Conservation (phyloP, 495 filamentous ascomycete genomes). For the Tricharina praecox region DNA sequence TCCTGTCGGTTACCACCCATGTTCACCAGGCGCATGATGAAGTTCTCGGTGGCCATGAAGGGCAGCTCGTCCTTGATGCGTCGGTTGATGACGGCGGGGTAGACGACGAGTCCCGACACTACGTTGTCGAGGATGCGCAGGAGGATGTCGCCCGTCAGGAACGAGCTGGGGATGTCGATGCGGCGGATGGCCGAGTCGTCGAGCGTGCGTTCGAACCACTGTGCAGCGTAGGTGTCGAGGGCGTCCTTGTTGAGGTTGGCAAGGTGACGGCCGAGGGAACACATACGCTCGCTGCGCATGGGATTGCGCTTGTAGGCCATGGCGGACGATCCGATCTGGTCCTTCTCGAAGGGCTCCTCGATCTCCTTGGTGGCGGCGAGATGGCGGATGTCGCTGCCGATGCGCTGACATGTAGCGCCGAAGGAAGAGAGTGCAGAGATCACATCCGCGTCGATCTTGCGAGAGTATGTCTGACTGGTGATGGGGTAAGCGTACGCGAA, state of each 20-base stretch:
- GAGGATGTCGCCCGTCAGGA: slow-evolving; percentile 68
- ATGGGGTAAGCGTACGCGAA: slow-evolving; percentile 59
- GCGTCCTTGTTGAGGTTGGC: slow-evolving; percentile 48
- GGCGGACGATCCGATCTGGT: slow-evolving; percentile 45
- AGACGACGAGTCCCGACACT: slow-evolving; percentile 65
- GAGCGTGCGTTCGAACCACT: slow-evolving; percentile 59
- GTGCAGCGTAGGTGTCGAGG: slow-evolving; percentile 58
- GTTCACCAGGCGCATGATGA: slow-evolving; percentile 73
- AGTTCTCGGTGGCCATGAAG: slow-evolving; percentile 73
- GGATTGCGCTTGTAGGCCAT: slow-evolving; percentile 88
- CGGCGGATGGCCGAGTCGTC: slow-evolving; percentile 28
- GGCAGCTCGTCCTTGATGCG: slow-evolving; percentile 64
- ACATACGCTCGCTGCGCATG: slow-evolving; percentile 78
- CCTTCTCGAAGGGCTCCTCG: slow-evolving; percentile 82
- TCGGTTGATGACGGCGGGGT: slow-evolving; percentile 56
- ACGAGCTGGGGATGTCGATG: slow-evolving; percentile 56
- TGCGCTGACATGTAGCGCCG: slow-evolving; percentile 63
- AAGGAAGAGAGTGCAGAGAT: slow-evolving; percentile 66
- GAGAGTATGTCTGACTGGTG: slow-evolving; percentile 61
- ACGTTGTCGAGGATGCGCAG: slow-evolving; percentile 72
- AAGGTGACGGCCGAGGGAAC: slow-evolving; percentile 55
- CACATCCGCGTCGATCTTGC: slow-evolving; percentile 72
- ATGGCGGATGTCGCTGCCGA: slow-evolving; percentile 61
- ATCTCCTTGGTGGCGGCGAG: slow-evolving; percentile 66
- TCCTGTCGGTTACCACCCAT: slow-evolving; percentile 69